Evolutionary conservation across 345 rosid species (phyloP), one percentile per base, ranked within the genome.

Genomic region (Bruguiera sexangula): DNA sequence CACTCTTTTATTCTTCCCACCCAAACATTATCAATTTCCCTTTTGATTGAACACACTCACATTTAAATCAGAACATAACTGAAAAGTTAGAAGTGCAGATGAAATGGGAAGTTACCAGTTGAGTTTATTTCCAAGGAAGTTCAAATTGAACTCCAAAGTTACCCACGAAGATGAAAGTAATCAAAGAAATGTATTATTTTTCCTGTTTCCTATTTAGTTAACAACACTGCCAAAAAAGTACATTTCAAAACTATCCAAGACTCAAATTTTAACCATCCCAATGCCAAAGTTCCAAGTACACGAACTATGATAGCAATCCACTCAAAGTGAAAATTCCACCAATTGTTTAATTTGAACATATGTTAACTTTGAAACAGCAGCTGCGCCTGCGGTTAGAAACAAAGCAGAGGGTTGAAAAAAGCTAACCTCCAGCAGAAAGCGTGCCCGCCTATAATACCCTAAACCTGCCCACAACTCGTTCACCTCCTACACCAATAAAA

Each of bases 391-490:
- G 19, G 20, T 34, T 21, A 71, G 65, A 67, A 69, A 24, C 30
- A 1, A 51, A 51, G 59, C 27, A 64, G 30, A 46, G 36, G 66
- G 43, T 20, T 43, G 7, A 53, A 19, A 59, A 67, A 3, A 51
- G 46, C 74, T 75, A 72, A 94, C 97, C 94, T 94, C 96, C 66
- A 88, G 78, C 46, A 91, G 86, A 80, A 89, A 94, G 65, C 98
- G 95, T 18, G 95, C 97, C 31, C 97, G 83, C 77, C 98, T 82
- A 63, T 94, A 94, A 78, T 94, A 94, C 10, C 97, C 97, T 69
- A 94, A 75, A 57, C 98, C 97, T 31, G 98, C 98, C 97, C 97
- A 94, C 91, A 94, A 87, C 73, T 94, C 92, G 70, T 94, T 94
- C 71, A 91, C 97, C 81, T 94, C 97, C 97, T 94, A 86, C 81